phyloP scores from a whole-genome alignment of 2,329 filamentous ascomycete genomes.

The Sphaerostilbella broomeana region DNA sequence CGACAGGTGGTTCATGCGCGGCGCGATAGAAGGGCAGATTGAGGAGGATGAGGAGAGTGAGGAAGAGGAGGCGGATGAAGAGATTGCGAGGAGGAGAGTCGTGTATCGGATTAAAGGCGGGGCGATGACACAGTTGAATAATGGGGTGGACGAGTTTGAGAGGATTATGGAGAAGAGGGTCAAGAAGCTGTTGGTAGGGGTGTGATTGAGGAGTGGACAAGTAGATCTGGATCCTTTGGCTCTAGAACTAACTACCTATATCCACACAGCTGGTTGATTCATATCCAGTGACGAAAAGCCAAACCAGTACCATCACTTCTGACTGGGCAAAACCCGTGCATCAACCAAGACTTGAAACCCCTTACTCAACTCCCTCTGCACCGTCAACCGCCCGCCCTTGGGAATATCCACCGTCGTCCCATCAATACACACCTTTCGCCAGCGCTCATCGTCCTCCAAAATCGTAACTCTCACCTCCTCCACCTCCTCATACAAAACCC shows the following conservation, averaged over 20 bases:
- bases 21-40: conserved; percentile 47
- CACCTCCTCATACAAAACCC: conserved; percentile 66
- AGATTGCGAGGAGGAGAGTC: conserved; percentile 39
- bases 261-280: no score
- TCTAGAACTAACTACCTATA: no score
- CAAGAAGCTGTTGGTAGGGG: conserved; percentile 31
- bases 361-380: conserved; percentile 43
- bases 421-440: conserved; percentile 87
- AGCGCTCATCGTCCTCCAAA: conserved; percentile 60
- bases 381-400: conserved; percentile 61
- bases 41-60: conserved; percentile 34
- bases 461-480: conserved; percentile 62
- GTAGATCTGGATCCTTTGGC: no score
- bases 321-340: conserved; percentile 18
- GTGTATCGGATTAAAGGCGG: conserved; percentile 57
- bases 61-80: conserved; percentile 34
- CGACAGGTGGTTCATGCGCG: conserved; percentile 73
- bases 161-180: conserved; percentile 54
- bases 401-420: conserved; percentile 77
- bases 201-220: no score
- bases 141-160: conserved; percentile 62
- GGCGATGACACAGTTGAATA: conserved; percentile 46
- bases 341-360: conserved; percentile 41
- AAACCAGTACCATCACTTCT: neutral
- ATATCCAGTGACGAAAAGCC: neutral